These are phyloP conservation scores for Backusella liffmaniae DNA, from an alignment of 192 early-diverging fungal genomes.

Conservation along the genomic window DNA sequence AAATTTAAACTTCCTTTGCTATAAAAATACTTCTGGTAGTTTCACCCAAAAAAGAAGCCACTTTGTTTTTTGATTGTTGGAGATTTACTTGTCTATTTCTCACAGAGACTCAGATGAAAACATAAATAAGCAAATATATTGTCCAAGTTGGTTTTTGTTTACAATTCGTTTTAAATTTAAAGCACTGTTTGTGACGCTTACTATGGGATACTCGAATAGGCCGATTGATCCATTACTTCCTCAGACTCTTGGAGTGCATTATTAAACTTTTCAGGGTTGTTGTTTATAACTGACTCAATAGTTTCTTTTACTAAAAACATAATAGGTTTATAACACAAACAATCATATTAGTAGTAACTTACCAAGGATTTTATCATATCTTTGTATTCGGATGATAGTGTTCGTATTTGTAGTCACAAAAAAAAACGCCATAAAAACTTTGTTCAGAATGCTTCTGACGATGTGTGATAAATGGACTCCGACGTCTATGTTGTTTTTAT, in stretches of 20 bases:
- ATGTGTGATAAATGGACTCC: background rate
- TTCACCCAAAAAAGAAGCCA: no score
- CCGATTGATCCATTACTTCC: background rate
- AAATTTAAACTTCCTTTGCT: no score
- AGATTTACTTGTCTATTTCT: no score
- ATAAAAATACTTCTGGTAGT: no score
- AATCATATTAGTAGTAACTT: background rate
- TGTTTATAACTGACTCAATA: background rate
- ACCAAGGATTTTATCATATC: background rate
- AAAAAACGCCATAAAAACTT: background rate
- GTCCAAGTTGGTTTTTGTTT: no score
- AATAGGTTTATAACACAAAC: background rate
- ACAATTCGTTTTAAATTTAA: no score
- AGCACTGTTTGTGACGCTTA: no score
- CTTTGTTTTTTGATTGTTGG: no score
- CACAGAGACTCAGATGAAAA: no score
- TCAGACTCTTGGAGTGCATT: background rate
- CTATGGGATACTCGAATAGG: no score
- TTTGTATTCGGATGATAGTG: background rate
- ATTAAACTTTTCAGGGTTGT: background rate
- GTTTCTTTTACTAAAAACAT: background rate
- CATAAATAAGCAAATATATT: no score
- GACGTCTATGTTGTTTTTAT: no score
- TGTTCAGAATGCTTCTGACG: background rate
- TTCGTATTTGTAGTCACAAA: background rate